Conservation (phyloP, 768 basidiomycete species). For the Lactifluus piperatus region DNA sequence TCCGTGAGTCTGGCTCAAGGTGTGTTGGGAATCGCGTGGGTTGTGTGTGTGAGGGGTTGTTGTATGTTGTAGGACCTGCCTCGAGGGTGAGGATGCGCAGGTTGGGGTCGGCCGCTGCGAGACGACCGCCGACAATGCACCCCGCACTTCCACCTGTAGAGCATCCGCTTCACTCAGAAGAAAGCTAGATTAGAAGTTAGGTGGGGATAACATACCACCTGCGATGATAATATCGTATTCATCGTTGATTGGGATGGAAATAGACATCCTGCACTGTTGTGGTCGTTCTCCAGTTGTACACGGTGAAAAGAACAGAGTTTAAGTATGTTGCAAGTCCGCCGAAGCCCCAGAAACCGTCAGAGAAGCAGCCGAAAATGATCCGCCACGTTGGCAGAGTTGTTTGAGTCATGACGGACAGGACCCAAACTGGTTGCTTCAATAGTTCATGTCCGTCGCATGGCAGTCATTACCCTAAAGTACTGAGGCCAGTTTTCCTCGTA, state of each 20-base stretch:
- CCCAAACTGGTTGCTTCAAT: no score
- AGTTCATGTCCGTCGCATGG: no score
- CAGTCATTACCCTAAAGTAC: no score
- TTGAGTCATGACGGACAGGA: no score
- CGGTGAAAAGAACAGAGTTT: neutral
- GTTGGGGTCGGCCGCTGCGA: constrained; percentile 43
- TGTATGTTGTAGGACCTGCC: constrained; percentile 43
- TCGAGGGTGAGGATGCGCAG: constrained; percentile 56
- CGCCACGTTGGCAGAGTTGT: no score
- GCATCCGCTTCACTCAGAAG: neutral
- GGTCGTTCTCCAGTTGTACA: neutral
- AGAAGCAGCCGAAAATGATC: no score
- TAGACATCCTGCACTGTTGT: neutral
- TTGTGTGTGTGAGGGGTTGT: constrained; percentile 40
- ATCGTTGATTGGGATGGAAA: neutral
- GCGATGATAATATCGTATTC: constrained; percentile 46
- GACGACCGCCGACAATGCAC: constrained; percentile 47
- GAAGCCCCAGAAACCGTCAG: no score
- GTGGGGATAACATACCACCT: constrained; percentile 35
- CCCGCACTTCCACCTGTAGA: constrained; percentile 40
- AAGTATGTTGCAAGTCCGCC: no score
- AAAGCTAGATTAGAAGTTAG: neutral
- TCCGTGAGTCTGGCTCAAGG: constrained; percentile 31
- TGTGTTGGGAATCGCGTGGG: constrained; percentile 44
- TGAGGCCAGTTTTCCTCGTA: no score